A percentile compares a stretch with the other conserved stretches of the same genome.
phyloP scores from a whole-genome alignment of 352 stramenopile species.

The Poterioochromonas sp. region DNA sequence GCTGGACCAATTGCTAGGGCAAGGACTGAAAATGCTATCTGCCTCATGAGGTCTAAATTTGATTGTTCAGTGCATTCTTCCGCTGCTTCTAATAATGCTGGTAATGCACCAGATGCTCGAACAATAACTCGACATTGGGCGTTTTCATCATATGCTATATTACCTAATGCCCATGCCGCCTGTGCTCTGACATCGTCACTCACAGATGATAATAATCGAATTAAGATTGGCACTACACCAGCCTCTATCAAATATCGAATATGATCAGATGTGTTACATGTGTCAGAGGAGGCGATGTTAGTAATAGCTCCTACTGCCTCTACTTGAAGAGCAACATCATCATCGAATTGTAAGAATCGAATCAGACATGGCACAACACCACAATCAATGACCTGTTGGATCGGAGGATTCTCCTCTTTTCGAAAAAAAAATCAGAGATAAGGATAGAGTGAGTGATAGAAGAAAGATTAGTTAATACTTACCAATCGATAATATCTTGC shows the following conservation, averaged over 20 bases:
- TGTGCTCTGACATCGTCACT: constrained; percentile 93
- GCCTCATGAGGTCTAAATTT: constrained; percentile 92
- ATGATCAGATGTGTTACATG: constrained; percentile 92
- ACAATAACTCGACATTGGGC: constrained; percentile 90
- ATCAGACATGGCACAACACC: too few species aligned
- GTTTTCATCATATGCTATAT: constrained; percentile 97
- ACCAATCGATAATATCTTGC: constrained; percentile 95
- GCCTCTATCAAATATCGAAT: constrained; percentile 93
- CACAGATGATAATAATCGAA: constrained; percentile 81
- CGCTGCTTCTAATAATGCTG: constrained; percentile 3
- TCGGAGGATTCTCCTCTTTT: constrained; percentile 80
- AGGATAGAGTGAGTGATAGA: constrained; percentile 91
- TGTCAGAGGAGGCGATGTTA: constrained; percentile 96
- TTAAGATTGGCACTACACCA: constrained; percentile 93
- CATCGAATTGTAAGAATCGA: too few species aligned
- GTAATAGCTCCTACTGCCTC: constrained; percentile 98
- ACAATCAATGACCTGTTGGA: too few species aligned
- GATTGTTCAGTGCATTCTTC: constrained; percentile 64
- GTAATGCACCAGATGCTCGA: constrained; percentile 54
- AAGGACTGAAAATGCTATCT: constrained; percentile 97
- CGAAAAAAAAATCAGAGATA: constrained; percentile 95
- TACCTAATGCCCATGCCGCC: constrained; percentile 94
- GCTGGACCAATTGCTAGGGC: constrained; percentile 94
- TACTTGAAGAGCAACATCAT: too few species aligned
- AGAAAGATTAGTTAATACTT: constrained; percentile 98